Base-by-base conservation (phyloP, 2,329 filamentous ascomycete species). In the Neonectria punicea region DNA sequence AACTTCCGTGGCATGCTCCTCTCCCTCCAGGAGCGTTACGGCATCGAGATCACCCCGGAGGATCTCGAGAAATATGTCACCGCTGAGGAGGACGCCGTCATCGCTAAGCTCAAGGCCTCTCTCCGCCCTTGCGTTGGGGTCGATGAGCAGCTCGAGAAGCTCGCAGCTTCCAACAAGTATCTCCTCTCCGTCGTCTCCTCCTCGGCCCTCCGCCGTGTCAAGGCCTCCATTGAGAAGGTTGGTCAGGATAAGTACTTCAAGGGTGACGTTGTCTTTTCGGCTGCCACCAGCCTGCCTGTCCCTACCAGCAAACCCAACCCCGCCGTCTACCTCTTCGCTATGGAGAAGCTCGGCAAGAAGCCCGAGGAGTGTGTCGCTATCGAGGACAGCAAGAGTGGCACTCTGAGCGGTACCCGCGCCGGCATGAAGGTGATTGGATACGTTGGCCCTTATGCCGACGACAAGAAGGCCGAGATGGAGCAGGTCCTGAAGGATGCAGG, bases 1-100 rank as follows among this genome's bases (percentile, higher is more conserved):
- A 97, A 97, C 87, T 97, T 97, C 87, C 93, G 93, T 72, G 93
- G 93, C 81, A 97, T 97, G 93, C 90, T 97, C 82, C 80, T 84
- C 64, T 89, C 88, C 66, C 88, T 97, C 66, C 90, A 94, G 80
- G 83, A 89, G 79, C 91, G 92, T 80, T 90, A 93, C 85, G 84
- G 86, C 80, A 95, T 97, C 81, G 81, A 85, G 58, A 87, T 97
- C 81, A 73, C 80, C 28, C 79, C 85, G 20, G 89, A 88, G 2
- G 92, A 97, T 76, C 81, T 94, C 63, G 90, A 96, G 73, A 79
- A 77, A 44, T 97, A 93, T 78, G 93, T 97, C 67, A 85, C 83
- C 73, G 85, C 85, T 73, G 94, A 97, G 81, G 92, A 97, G 77
- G 92, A 93, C 75, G 89, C 89, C 70, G 93, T 97, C 74, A 96